Conservation (phyloP, 1,284 basidiomycete genomes). For the Pascua sp. region DNA sequence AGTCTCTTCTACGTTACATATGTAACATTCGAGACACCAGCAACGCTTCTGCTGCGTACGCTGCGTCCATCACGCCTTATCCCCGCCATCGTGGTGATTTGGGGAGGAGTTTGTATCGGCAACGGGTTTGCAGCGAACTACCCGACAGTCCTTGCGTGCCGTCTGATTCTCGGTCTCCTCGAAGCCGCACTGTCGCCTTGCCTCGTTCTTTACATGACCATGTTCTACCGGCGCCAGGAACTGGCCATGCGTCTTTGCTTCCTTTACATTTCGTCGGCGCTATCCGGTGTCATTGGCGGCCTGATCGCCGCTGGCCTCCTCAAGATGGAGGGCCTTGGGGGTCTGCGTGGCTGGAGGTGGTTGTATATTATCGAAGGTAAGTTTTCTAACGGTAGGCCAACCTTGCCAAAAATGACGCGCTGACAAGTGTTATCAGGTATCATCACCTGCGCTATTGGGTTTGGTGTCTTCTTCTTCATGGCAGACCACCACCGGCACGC, state of each 20-base stretch:
- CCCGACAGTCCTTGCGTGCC: slow-evolving; percentile 19
- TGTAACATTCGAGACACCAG: slow-evolving; percentile 28
- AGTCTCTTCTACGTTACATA: slow-evolving; percentile 35
- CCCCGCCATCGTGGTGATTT: slow-evolving; percentile 23
- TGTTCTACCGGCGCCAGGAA: slow-evolving; percentile 31
- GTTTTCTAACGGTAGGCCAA: neutral
- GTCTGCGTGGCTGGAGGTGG: slow-evolving; percentile 14
- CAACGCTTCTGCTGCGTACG: slow-evolving; percentile 30
- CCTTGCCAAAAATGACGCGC: too few relatives aligned
- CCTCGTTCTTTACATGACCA: slow-evolving; percentile 24
- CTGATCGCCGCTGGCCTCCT: slow-evolving; percentile 21
- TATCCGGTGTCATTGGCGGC: slow-evolving; percentile 35
- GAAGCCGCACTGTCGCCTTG: slow-evolving; percentile 33
- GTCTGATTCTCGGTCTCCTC: slow-evolving; percentile 31
- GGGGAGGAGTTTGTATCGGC: slow-evolving; percentile 27
- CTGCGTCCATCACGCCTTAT: slow-evolving; percentile 20
- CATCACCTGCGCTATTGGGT: slow-evolving; percentile 5
- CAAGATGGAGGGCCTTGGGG: slow-evolving; percentile 12
- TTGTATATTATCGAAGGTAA: slow-evolving; percentile 17
- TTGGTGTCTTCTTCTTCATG: slow-evolving; percentile 5
- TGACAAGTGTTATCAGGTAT: neutral
- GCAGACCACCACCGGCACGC: slow-evolving; percentile 7
- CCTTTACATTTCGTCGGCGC: slow-evolving; percentile 33
- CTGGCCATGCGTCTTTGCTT: slow-evolving; percentile 30
- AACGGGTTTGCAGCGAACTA: slow-evolving; percentile 18